A percentile compares a stretch with the other conserved stretches of the same genome.
phyloP scores from a whole-genome alignment of 1,139 yeast species.

The Magnusiomyces magnusii region DNA sequence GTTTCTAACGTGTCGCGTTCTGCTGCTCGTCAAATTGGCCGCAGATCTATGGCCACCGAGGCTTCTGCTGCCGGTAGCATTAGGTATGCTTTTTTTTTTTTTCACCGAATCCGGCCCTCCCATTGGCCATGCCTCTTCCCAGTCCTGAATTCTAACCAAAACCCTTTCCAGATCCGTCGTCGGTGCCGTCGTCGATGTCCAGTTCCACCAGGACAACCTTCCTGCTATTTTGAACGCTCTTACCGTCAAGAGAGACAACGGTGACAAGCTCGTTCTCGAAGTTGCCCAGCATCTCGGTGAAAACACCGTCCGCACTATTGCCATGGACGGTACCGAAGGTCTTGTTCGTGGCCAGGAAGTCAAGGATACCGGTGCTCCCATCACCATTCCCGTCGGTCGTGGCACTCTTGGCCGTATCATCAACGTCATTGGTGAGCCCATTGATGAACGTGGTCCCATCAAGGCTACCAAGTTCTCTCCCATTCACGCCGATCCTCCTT shows the following conservation, averaged over 20 bases:
- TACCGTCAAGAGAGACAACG: constrained; percentile 62
- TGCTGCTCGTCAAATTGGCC: too few relatives aligned
- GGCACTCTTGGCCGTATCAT: constrained; percentile 98
- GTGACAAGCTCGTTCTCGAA: constrained; percentile 78
- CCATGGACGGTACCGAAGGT: constrained; percentile 99
- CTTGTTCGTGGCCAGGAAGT: constrained; percentile 95
- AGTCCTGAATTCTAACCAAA: too few relatives aligned
- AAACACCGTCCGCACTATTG: constrained; percentile 99
- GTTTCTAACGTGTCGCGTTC: too few relatives aligned
- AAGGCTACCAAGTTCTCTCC: constrained; percentile 89
- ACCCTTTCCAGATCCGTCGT: constrained; percentile 99
- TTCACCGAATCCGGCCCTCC: too few relatives aligned
- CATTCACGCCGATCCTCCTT: constrained; percentile 97
- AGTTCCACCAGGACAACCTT: constrained; percentile 93
- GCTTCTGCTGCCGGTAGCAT: too few relatives aligned
- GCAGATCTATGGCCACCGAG: too few relatives aligned
- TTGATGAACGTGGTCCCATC: constrained; percentile 99
- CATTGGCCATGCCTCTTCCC: too few relatives aligned
- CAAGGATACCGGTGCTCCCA: constrained; percentile 95
- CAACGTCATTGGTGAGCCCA: constrained; percentile 99
- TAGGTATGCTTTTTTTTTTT: too few relatives aligned
- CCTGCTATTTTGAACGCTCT: constrained; percentile 98
- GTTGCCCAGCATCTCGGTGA: constrained; percentile 99
- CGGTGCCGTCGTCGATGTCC: constrained; percentile 99
- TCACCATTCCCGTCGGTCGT: constrained; percentile 98